A percentile compares a stretch with the other conserved stretches of the same genome.
Evolutionary conservation across 805 yeast genomes (phyloP).

Genomic region (Saturnispora mendoncae): DNA sequence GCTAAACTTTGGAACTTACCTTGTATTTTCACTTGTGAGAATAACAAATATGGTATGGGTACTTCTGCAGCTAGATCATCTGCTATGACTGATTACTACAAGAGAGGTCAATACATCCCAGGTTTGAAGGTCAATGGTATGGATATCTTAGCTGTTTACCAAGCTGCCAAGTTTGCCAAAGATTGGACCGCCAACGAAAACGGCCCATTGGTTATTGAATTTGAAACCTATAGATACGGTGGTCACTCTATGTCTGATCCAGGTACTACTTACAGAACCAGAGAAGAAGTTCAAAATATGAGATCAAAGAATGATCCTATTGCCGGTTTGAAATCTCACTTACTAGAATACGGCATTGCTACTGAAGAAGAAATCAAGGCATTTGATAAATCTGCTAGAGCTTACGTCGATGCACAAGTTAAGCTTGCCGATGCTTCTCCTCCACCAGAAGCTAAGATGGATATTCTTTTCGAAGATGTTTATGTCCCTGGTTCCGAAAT

Average conservation of each 20-base stretch:
- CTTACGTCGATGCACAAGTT: slow-evolving; percentile 89
- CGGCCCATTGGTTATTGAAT: slow-evolving; percentile 94
- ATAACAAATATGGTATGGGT: slow-evolving; percentile 99
- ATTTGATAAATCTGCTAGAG: slow-evolving; percentile 93
- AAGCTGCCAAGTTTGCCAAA: slow-evolving; percentile 93
- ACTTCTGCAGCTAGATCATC: slow-evolving; percentile 96
- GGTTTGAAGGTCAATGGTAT: slow-evolving; percentile 98
- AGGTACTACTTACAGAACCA: slow-evolving; percentile 99
- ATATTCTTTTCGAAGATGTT: slow-evolving; percentile 91
- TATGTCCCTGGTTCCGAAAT: slow-evolving; percentile 92
- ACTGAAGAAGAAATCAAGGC: slow-evolving; percentile 91
- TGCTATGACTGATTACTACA: slow-evolving; percentile 92
- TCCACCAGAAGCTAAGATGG: slow-evolving; percentile 93
- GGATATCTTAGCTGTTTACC: slow-evolving; percentile 93
- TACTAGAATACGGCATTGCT: slow-evolving; percentile 76
- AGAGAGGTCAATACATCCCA: slow-evolving; percentile 99
- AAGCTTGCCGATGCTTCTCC: slow-evolving; percentile 89
- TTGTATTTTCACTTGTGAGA: slow-evolving; percentile 91
- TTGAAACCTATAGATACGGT: slow-evolving; percentile 98
- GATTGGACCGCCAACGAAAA: slow-evolving; percentile 91
- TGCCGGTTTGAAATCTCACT: slow-evolving; percentile 84
- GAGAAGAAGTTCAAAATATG: slow-evolving; percentile 99
- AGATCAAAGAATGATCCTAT: slow-evolving; percentile 97
- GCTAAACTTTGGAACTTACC: slow-evolving; percentile 98
- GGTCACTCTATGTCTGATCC: slow-evolving; percentile 99